Conservation (phyloP, 2,329 filamentous ascomycete species). For the Claviceps monticola region DNA sequence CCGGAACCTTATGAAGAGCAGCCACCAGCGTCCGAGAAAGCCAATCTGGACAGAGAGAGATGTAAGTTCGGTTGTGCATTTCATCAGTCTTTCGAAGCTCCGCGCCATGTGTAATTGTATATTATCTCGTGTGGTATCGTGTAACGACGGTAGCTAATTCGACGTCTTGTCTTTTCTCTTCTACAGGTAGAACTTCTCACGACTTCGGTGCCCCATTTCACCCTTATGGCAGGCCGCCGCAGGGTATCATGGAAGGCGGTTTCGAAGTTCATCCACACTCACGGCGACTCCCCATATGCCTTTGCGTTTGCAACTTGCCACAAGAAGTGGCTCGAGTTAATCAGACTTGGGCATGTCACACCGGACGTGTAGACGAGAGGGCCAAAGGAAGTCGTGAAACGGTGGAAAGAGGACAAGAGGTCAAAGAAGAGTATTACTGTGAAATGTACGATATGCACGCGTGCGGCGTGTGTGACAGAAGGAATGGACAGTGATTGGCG, state of each 20-base stretch:
- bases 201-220: constrained; percentile 21
- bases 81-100: not conserved
- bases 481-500: too few relatives aligned
- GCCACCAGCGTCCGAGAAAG: constrained; percentile 47
- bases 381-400: too few relatives aligned
- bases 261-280: constrained; percentile 34
- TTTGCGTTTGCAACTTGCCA: constrained; percentile 47
- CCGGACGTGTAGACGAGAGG: too few relatives aligned
- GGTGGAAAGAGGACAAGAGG: too few relatives aligned
- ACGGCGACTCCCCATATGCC: constrained; percentile 38
- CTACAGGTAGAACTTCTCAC: constrained; percentile 30
- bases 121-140: too few relatives aligned
- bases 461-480: too few relatives aligned
- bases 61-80: constrained; percentile 30
- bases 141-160: not conserved
- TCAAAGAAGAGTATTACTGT: too few relatives aligned
- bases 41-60: constrained; percentile 50
- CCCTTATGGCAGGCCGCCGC: constrained; percentile 21
- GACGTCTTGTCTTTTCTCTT: constrained; percentile 7
- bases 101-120: too few relatives aligned
- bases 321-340: constrained; percentile 27
- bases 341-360: too few relatives aligned
- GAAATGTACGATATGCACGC: too few relatives aligned
- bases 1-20: constrained; percentile 49
- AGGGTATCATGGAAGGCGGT: constrained; percentile 45